Conservation (phyloP, 2,329 filamentous ascomycete genomes). For the Colletotrichum sp. region DNA sequence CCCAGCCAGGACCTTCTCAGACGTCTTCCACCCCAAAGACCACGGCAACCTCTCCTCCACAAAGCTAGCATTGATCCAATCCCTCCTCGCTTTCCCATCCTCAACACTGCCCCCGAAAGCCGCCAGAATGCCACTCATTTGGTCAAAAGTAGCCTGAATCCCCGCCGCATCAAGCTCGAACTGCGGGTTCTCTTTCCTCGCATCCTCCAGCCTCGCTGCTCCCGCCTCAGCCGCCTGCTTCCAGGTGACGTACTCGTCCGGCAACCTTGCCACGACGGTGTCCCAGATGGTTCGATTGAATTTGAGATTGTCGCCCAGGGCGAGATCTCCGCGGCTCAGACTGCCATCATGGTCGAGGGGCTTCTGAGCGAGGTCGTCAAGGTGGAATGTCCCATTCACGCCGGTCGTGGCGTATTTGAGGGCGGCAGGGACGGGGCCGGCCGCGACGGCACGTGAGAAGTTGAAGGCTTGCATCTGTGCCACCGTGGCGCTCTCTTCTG, state of each 20-base stretch:
- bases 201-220: neutral
- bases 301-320: neutral
- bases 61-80: slow-evolving; percentile 1
- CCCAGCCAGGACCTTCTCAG: neutral
- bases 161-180: neutral
- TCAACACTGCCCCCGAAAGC: neutral
- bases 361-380: slow-evolving; percentile 6
- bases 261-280: neutral
- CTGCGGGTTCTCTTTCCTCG: neutral
- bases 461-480: neutral
- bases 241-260: neutral
- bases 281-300: slow-evolving; percentile 2
- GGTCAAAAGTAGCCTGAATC: neutral
- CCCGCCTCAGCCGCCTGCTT: slow-evolving; percentile 3
- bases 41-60: neutral
- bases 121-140: neutral
- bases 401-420: neutral
- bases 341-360: slow-evolving; percentile 3
- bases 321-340: neutral
- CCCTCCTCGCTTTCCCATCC: neutral
- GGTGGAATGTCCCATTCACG: neutral
- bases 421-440: neutral
- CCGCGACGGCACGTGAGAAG: neutral
- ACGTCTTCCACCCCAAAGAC: neutral
- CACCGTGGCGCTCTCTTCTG: neutral